A percentile compares a stretch with the other conserved stretches of the same genome.
Evolutionary conservation across 2,329 filamentous ascomycete genomes (phyloP).

Genomic region (Aspergillus novofumigatus): DNA sequence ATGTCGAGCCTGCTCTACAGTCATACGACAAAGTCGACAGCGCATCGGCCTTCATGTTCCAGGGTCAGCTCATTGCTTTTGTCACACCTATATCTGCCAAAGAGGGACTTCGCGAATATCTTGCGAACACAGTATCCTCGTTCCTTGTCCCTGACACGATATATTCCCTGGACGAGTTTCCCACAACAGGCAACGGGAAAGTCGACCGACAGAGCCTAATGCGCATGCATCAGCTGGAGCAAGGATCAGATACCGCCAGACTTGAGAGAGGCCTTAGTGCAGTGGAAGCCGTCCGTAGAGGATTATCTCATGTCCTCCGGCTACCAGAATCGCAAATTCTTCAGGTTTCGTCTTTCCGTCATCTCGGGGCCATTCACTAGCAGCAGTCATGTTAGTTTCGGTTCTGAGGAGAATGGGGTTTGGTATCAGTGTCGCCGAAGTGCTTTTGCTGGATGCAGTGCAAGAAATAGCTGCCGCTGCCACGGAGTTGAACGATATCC

Average conservation of each 20-base stretch:
- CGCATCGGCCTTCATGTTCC: constrained; percentile 9
- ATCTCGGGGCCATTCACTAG: constrained; percentile 4
- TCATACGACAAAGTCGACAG: constrained; percentile 9
- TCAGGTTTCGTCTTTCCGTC: neutral
- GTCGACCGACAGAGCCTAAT: neutral
- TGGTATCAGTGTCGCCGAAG: neutral
- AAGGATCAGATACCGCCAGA: neutral
- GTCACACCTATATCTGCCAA: neutral
- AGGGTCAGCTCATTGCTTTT: constrained; percentile 2
- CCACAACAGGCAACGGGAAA: constrained; percentile 7
- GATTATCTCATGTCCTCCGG: neutral
- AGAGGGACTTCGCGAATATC: neutral
- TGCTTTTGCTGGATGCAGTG: neutral
- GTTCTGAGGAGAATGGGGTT: neutral
- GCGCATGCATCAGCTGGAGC: neutral
- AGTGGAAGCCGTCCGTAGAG: neutral
- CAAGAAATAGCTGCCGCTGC: neutral
- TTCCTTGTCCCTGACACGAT: constrained; percentile 11
- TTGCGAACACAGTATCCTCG: constrained; percentile 2
- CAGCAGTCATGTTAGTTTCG: constrained; percentile 1
- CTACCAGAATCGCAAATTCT: neutral
- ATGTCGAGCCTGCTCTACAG: constrained; percentile 26
- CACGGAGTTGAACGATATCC: neutral
- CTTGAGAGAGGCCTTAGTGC: neutral
- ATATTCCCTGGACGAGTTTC: neutral